Conservation (phyloP, 2,329 filamentous ascomycete species). For the Tolypocladium paradoxum region DNA sequence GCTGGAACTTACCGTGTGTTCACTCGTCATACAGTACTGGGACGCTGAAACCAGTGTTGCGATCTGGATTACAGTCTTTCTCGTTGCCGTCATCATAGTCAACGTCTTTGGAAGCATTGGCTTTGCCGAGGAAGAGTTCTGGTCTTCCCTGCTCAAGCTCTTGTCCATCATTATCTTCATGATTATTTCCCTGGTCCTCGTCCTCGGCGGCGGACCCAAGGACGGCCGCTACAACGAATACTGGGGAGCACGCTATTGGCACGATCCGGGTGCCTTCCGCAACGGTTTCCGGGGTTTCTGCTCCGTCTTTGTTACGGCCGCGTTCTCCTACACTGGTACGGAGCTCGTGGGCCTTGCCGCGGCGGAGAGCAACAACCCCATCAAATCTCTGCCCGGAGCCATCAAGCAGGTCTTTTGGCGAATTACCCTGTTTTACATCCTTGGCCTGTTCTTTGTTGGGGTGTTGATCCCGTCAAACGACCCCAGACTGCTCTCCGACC, state of each 20-base stretch:
- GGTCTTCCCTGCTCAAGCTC: conserved; percentile 44
- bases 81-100: conserved; percentile 35
- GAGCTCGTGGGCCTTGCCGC: conserved; percentile 61
- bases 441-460: conserved; percentile 38
- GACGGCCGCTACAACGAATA: conserved; percentile 28
- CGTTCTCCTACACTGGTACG: conserved; percentile 58
- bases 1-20: conserved; percentile 38
- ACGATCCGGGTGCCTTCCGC: conserved; percentile 43
- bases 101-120: conserved; percentile 46
- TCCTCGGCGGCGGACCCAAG: conserved; percentile 45
- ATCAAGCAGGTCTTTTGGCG: conserved; percentile 62
- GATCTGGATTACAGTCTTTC: conserved; percentile 44
- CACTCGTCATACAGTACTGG: conserved; percentile 43
- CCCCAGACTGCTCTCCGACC: conserved; percentile 29
- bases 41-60: conserved; percentile 31
- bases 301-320: conserved; percentile 57
- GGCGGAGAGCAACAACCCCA: conserved; percentile 56
- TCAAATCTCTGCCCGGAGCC: conserved; percentile 63
- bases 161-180: conserved; percentile 50
- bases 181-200: conserved; percentile 45
- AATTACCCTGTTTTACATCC: conserved; percentile 39
- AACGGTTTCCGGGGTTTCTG: conserved; percentile 62
- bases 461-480: conserved; percentile 33
- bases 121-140: conserved; percentile 46
- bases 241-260: conserved; percentile 32